Evolutionary conservation across 495 filamentous ascomycete genomes (phyloP).

Genomic region (Aspergillus haitiensis): DNA sequence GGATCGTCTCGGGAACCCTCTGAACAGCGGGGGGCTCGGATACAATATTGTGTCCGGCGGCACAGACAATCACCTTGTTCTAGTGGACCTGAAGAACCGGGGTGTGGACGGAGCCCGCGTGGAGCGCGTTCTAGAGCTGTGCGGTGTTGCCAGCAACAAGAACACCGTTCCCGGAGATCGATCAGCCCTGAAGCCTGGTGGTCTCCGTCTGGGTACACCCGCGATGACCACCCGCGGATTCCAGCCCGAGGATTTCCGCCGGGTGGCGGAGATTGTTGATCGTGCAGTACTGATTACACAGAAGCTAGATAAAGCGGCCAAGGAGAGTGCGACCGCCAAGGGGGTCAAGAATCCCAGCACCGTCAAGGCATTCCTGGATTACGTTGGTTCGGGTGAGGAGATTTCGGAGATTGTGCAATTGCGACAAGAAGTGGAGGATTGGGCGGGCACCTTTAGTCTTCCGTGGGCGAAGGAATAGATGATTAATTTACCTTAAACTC

Average conservation of each 20-base stretch:
- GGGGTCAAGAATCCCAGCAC: constrained; percentile 74
- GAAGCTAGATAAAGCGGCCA: constrained; percentile 76
- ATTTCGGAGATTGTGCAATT: constrained; percentile 83
- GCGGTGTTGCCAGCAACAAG: constrained; percentile 96
- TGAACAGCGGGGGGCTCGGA: constrained; percentile 73
- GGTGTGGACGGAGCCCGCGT: constrained; percentile 90
- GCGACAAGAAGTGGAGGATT: constrained; percentile 87
- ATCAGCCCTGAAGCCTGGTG: constrained; percentile 87
- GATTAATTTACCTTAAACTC: constrained; percentile 19
- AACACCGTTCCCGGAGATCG: constrained; percentile 97
- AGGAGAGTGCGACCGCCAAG: constrained; percentile 71
- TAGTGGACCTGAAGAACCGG: constrained; percentile 91
- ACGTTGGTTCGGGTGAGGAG: constrained; percentile 77
- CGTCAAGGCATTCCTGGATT: constrained; percentile 83
- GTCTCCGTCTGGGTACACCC: constrained; percentile 87
- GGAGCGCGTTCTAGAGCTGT: constrained; percentile 90
- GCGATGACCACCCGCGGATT: constrained; percentile 98
- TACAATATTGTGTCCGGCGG: constrained; percentile 91
- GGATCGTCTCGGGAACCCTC: constrained; percentile 66
- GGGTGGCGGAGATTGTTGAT: constrained; percentile 93
- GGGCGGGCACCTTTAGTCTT: constrained; percentile 89
- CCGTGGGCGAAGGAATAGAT: constrained; percentile 65
- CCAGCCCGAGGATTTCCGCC: constrained; percentile 77
- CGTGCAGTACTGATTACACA: constrained; percentile 83
- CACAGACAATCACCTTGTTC: constrained; percentile 95